A percentile compares a stretch with the other conserved stretches of the same genome.
phyloP scores from a whole-genome alignment of 2,329 filamentous ascomycete genomes.

The Erysiphe pulchra region DNA sequence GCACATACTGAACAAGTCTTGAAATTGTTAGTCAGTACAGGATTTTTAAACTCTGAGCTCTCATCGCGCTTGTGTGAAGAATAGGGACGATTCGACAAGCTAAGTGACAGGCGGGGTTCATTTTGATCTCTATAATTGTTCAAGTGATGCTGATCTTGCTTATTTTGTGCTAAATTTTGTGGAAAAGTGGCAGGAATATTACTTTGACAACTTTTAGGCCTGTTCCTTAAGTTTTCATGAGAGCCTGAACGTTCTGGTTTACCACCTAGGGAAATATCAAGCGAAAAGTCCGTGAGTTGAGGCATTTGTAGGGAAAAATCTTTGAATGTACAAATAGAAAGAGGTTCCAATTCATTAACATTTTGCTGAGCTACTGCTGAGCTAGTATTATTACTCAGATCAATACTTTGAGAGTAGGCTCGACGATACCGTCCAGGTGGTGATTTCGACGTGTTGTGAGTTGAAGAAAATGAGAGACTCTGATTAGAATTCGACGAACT shows the following conservation, averaged over 20 bases:
- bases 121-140: too few relatives aligned
- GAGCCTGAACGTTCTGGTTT: slow-evolving; percentile 51
- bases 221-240: slow-evolving; percentile 60
- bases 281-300: slow-evolving; percentile 4
- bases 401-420: slow-evolving; percentile 24
- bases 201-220: slow-evolving; percentile 13
- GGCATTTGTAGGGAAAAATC: slow-evolving; percentile 9
- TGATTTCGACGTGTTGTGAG: slow-evolving; percentile 30
- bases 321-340: slow-evolving; percentile 5
- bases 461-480: too few relatives aligned
- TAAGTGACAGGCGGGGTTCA: slow-evolving; percentile 4
- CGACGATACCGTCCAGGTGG: slow-evolving; percentile 70
- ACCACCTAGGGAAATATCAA: slow-evolving; percentile 26
- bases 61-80: slow-evolving; percentile 18
- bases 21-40: slow-evolving; percentile 28
- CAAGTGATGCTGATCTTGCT: too few relatives aligned
- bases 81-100: slow-evolving; percentile 7
- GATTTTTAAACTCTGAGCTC: slow-evolving; percentile 39
- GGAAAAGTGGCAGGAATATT: neutral
- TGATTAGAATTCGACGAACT: neutral
- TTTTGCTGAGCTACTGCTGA: neutral
- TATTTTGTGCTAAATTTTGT: neutral
- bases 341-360: slow-evolving; percentile 14
- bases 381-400: slow-evolving; percentile 10
- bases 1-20: slow-evolving; percentile 39